These are phyloP conservation scores for Arthrinium puccinioides DNA, from an alignment of 2,329 filamentous ascomycete genomes.

Conservation along the genomic window DNA sequence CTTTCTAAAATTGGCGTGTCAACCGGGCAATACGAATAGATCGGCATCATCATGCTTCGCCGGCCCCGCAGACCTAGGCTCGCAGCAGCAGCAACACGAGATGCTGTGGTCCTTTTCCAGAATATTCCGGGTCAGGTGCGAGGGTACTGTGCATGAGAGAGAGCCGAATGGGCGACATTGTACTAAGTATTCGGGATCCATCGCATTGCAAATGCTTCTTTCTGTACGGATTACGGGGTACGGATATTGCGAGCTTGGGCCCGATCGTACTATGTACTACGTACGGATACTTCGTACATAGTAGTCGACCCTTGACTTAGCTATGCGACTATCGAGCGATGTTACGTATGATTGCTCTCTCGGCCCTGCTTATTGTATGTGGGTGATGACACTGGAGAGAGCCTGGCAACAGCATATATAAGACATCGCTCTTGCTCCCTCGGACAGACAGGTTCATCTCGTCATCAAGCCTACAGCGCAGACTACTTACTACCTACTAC, in stretches of 20 bases:
- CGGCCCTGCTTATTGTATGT: background rate
- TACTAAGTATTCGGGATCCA: background rate
- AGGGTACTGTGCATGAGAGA: background rate
- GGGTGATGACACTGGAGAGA: background rate
- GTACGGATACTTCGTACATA: background rate
- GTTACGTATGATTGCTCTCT: conserved; percentile 1
- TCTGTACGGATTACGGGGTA: background rate
- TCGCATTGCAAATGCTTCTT: background rate
- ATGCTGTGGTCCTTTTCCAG: conserved; percentile 6
- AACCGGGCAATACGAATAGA: conserved; percentile 7
- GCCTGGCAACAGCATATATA: background rate
- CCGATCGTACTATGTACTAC: background rate
- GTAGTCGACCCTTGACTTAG: background rate
- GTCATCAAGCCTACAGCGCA: background rate
- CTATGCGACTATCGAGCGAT: background rate
- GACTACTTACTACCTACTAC: background rate
- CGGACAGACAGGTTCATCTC: background rate
- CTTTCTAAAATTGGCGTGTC: conserved; percentile 5
- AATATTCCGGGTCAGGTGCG: background rate
- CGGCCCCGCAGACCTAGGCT: background rate
- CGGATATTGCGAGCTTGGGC: background rate
- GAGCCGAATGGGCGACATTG: background rate
- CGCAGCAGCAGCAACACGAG: conserved; percentile 6
- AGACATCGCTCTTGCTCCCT: background rate
- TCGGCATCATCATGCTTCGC: conserved; percentile 2